Conservation (phyloP, 768 basidiomycete species). For the Strobilomyces dryophilus region DNA sequence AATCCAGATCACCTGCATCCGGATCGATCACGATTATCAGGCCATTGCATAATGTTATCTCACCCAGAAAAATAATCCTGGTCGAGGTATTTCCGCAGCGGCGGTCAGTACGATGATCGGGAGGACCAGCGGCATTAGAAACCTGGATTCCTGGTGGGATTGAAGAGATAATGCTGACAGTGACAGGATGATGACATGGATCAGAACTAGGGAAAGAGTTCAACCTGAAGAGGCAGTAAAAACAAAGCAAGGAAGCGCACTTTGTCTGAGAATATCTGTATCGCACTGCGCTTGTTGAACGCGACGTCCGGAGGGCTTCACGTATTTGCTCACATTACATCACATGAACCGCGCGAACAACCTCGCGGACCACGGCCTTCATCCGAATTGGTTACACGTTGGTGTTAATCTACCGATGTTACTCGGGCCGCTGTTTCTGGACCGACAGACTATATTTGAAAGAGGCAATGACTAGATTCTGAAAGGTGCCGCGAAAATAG, state of each 20-base stretch:
- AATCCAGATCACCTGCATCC: conserved; percentile 26
- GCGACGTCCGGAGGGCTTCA: neutral
- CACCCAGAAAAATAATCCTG: conserved; percentile 33
- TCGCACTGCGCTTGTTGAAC: conserved; percentile 7
- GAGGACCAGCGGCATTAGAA: conserved; percentile 34
- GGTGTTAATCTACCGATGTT: conserved; percentile 39
- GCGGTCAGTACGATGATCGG: conserved; percentile 29
- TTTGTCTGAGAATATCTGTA: conserved; percentile 15
- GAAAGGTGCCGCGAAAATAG: conserved; percentile 30
- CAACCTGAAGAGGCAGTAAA: neutral
- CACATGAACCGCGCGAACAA: conserved; percentile 28
- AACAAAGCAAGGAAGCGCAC: neutral
- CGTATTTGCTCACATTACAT: conserved; percentile 5
- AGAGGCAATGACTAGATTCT: conserved; percentile 29
- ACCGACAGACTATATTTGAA: conserved; percentile 35
- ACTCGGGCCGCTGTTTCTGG: conserved; percentile 35
- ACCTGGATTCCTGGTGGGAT: conserved; percentile 39
- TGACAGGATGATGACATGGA: conserved; percentile 29
- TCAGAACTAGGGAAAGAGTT: conserved; percentile 22
- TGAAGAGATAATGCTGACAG: conserved; percentile 30
- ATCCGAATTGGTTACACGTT: conserved; percentile 38
- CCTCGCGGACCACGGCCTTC: conserved; percentile 37
- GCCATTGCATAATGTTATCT: conserved; percentile 1
- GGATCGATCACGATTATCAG: neutral
- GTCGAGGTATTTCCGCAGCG: conserved; percentile 25